Evolutionary conservation across 2,329 filamentous ascomycete genomes (phyloP).

Genomic region (Colletotrichum musicola): DNA sequence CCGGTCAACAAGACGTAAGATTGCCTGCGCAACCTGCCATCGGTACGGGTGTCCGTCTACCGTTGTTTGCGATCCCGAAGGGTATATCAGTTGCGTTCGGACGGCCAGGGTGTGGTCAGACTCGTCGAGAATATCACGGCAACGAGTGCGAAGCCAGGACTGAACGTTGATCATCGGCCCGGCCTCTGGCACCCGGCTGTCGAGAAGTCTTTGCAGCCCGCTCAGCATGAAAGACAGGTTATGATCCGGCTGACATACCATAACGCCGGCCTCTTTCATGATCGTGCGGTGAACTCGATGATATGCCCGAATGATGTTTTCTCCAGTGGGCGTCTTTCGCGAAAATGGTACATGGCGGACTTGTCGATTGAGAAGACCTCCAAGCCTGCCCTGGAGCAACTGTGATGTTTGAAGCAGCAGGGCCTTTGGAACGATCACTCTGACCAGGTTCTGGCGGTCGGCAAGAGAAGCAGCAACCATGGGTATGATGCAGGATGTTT

Average conservation of each 20-base stretch:
- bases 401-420: slow-evolving; percentile 70
- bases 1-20: slow-evolving; percentile 56
- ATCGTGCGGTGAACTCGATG: slow-evolving; percentile 54
- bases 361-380: slow-evolving; percentile 65
- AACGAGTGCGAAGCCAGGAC: slow-evolving; percentile 59
- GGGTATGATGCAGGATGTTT: slow-evolving; percentile 69
- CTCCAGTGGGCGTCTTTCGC: slow-evolving; percentile 56
- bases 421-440: slow-evolving; percentile 69
- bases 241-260: slow-evolving; percentile 74
- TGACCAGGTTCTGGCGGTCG: slow-evolving; percentile 58
- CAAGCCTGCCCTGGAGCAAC: slow-evolving; percentile 66
- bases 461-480: slow-evolving; percentile 62
- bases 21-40: slow-evolving; percentile 59
- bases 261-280: slow-evolving; percentile 59
- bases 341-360: slow-evolving; percentile 71
- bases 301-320: slow-evolving; percentile 51
- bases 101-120: slow-evolving; percentile 68
- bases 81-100: slow-evolving; percentile 70
- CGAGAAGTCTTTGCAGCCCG: slow-evolving; percentile 67
- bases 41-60: slow-evolving; percentile 67
- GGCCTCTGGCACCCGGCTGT: slow-evolving; percentile 57
- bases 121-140: slow-evolving; percentile 75
- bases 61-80: slow-evolving; percentile 59
- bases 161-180: slow-evolving; percentile 64
- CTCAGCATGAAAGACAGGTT: slow-evolving; percentile 74